Conservation (phyloP, 345 rosid species). For the Alliaria petiolata region DNA sequence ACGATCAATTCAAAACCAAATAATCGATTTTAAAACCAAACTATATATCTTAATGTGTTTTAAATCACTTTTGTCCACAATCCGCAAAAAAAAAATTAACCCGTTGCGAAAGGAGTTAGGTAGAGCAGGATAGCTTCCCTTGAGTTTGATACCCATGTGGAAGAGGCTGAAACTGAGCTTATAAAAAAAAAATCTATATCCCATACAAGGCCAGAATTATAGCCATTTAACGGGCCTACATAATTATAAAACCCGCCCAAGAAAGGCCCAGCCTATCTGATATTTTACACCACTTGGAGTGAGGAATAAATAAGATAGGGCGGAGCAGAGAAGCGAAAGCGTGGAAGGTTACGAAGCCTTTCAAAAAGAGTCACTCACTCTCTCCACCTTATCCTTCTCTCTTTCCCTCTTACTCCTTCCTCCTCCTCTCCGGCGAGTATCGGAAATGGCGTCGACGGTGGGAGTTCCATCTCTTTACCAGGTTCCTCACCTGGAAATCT, state of each 20-base stretch:
- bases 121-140: too few species aligned
- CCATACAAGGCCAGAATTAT: not conserved
- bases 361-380: constrained; percentile 17
- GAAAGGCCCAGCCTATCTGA: constrained; percentile 1
- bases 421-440: constrained; percentile 4
- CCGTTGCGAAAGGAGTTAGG: too few species aligned
- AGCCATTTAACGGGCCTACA: not conserved
- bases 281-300: constrained; percentile 16
- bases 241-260: not conserved
- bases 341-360: constrained; percentile 37
- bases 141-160: too few species aligned
- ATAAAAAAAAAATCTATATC: not conserved
- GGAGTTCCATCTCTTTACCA: constrained; percentile 45
- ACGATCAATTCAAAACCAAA: too few species aligned
- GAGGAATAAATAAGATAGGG: constrained; percentile 26
- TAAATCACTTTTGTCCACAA: too few species aligned
- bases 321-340: constrained; percentile 30
- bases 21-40: too few species aligned
- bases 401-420: not conserved
- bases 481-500: constrained; percentile 42
- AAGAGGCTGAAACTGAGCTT: not conserved
- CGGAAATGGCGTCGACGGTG: constrained; percentile 42
- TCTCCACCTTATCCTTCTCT: constrained; percentile 3
- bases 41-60: too few species aligned
- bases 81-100: too few species aligned